These are phyloP conservation scores for Xylariaceae sp. DNA, from an alignment of 2,329 filamentous ascomycete species.

Conservation along the genomic window DNA sequence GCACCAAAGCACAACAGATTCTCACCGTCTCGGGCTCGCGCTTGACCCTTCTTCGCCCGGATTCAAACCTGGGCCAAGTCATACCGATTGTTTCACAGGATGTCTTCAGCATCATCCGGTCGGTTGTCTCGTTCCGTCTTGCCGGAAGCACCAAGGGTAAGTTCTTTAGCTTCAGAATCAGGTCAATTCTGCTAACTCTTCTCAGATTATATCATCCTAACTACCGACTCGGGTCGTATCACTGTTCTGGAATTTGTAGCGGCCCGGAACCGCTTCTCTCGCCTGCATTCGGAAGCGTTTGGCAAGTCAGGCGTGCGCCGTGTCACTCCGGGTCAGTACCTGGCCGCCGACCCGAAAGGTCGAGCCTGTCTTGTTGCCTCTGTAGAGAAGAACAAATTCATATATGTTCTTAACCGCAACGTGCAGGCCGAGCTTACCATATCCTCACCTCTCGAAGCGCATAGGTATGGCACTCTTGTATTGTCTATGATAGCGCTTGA, in stretches of 20 bases:
- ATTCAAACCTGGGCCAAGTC: slow-evolving; percentile 83
- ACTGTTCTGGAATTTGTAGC: slow-evolving; percentile 91
- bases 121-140: slow-evolving; percentile 84
- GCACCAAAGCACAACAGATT: slow-evolving; percentile 97
- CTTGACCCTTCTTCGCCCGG: slow-evolving; percentile 83
- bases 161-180: slow-evolving; percentile 51
- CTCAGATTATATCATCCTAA: slow-evolving; percentile 97
- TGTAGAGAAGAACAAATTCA: slow-evolving; percentile 98
- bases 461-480: slow-evolving; percentile 89
- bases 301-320: slow-evolving; percentile 94
- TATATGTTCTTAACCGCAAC: slow-evolving; percentile 97
- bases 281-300: slow-evolving; percentile 94
- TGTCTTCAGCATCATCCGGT: slow-evolving; percentile 92
- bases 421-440: slow-evolving; percentile 94
- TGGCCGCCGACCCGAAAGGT: slow-evolving; percentile 93
- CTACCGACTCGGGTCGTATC: slow-evolving; percentile 93
- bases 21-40: slow-evolving; percentile 90
- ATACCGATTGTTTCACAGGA: slow-evolving; percentile 86
- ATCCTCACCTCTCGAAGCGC: slow-evolving; percentile 93
- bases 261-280: slow-evolving; percentile 82
- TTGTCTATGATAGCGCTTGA: slow-evolving; percentile 87
- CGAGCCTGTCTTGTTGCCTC: slow-evolving; percentile 93
- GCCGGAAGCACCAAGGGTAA: slow-evolving; percentile 96
- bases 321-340: slow-evolving; percentile 92
- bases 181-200: no score